Evolutionary conservation across 208 protist genomes (phyloP).

Genomic region (Leishmania turanica): DNA sequence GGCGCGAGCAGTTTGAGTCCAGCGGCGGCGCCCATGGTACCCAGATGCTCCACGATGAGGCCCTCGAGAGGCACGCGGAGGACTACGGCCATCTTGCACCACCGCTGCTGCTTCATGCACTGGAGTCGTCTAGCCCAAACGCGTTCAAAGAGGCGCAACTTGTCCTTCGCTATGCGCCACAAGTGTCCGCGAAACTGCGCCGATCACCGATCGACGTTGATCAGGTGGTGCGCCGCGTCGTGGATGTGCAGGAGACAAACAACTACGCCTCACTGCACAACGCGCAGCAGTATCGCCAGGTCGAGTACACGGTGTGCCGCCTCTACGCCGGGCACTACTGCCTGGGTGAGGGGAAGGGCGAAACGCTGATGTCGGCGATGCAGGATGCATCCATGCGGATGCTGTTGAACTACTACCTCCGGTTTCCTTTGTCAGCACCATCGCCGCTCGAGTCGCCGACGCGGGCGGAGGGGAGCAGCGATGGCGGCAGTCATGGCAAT

Average conservation of each 20-base stretch:
- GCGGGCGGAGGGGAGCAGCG: background rate
- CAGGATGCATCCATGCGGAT: constrained; percentile 80
- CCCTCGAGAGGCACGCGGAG: constrained; percentile 51
- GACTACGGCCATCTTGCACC: constrained; percentile 44
- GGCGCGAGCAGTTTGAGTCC: constrained; percentile 75
- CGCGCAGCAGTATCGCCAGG: constrained; percentile 79
- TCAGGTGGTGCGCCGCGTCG: constrained; percentile 68
- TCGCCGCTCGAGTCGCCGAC: constrained; percentile 1
- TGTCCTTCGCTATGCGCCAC: constrained; percentile 81
- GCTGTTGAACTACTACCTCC: constrained; percentile 82
- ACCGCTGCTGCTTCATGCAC: constrained; percentile 65
- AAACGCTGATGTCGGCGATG: constrained; percentile 83
- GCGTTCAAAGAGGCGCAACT: constrained; percentile 88
- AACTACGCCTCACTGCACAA: constrained; percentile 68
- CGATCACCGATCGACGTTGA: constrained; percentile 80
- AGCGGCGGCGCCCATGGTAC: constrained; percentile 79
- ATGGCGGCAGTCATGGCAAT: background rate
- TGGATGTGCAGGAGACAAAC: constrained; percentile 91
- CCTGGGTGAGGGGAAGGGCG: constrained; percentile 88
- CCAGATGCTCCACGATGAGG: constrained; percentile 67
- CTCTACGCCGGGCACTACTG: constrained; percentile 70
- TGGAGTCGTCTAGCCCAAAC: constrained; percentile 47
- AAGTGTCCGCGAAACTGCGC: constrained; percentile 49
- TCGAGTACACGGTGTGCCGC: constrained; percentile 84
- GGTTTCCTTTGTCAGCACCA: background rate